Base-by-base conservation (phyloP, 2,329 filamentous ascomycete genomes). In the Penicillium italicum region DNA sequence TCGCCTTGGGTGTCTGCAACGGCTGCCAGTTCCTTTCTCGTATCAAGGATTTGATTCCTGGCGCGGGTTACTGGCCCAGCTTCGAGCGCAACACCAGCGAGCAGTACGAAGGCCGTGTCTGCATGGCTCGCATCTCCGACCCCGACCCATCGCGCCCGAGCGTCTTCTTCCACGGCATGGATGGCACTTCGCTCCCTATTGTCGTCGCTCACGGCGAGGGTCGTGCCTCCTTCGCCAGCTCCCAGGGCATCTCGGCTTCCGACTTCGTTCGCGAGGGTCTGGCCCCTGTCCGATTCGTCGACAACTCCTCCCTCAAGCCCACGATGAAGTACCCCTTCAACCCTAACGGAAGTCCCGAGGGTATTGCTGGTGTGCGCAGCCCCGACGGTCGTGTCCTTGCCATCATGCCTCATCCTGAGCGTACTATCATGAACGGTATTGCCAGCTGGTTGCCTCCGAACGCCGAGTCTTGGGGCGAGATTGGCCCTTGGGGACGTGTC, bases 21-120 rank as follows among this genome's bases (percentile, higher is more conserved):
- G 94, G 94, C 48, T 97, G 94, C 71, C 94, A 99, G 75, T 96
- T 97, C 85, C 79, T 97, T 38, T 89, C 88, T 6, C 85, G 91
- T 48, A 79, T 95, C 38, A 90, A 90, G 69, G 85, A 88, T 57
- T 79, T 96, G 50, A 95, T 97, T 60, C 92, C 91, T 0, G 92
- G 91, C n/a, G 85, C 91, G 0, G 73, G 79, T 50, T 78, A 83
- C 62, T 97, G 92, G 91, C 92, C 91, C 3, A 88, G 83, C 24
- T 97, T 97, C 74, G 88, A 93, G 56, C 82, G 88, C 57, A 97
- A 97, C 74, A 77, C 82, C 48, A 90, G 86, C 69, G 87, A 93
- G 72, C 92, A 96, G 76, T 97, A 96, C 74, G 92, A 97, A 77
- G 92, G 84, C 5, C 87, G 92, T 58, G 87, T 90, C 61, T 87